These are phyloP conservation scores for Gentiana macrophylla DNA, from an alignment of 257 asterid species.

Conservation along the genomic window DNA sequence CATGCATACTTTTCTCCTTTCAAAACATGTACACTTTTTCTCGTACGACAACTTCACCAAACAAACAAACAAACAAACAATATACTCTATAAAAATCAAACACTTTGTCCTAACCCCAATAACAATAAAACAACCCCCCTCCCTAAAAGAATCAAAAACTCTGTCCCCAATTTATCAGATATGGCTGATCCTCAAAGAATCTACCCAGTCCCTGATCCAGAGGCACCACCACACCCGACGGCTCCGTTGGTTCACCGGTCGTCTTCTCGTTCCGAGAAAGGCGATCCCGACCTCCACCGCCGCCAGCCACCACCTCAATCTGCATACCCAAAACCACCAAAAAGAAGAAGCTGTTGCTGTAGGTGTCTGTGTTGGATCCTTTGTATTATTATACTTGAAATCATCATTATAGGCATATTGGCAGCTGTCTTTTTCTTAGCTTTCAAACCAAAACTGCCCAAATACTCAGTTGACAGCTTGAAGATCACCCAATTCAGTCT, in stretches of 20 bases:
- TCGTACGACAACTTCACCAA: no score
- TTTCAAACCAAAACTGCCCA: slow-evolving; percentile 59
- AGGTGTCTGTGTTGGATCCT: slow-evolving; percentile 64
- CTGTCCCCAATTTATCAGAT: no score
- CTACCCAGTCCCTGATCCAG: slow-evolving; percentile 62
- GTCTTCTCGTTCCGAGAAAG: slow-evolving; percentile 56
- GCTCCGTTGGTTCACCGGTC: slow-evolving; percentile 50
- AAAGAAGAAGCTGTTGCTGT: slow-evolving; percentile 30
- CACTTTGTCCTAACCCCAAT: no score
- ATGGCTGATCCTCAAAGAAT: slow-evolving; percentile 74
- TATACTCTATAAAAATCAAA: no score
- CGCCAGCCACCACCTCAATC: slow-evolving; percentile 11
- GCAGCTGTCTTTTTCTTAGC: slow-evolving; percentile 65
- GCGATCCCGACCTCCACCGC: slow-evolving; percentile 48
- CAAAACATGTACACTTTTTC: no score
- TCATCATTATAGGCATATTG: slow-evolving; percentile 33
- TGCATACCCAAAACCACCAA: slow-evolving; percentile 31
- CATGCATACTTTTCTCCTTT: no score
- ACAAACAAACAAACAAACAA: no score
- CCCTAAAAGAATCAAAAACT: no score
- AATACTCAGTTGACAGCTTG: slow-evolving; percentile 62
- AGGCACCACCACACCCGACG: no score
- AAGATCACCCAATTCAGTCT: slow-evolving; percentile 38
- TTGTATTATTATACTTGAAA: slow-evolving; percentile 24
- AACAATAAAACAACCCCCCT: no score